Evolutionary conservation across 1,284 basidiomycete species (phyloP).

Genomic region (Phellinidium pouzarii): DNA sequence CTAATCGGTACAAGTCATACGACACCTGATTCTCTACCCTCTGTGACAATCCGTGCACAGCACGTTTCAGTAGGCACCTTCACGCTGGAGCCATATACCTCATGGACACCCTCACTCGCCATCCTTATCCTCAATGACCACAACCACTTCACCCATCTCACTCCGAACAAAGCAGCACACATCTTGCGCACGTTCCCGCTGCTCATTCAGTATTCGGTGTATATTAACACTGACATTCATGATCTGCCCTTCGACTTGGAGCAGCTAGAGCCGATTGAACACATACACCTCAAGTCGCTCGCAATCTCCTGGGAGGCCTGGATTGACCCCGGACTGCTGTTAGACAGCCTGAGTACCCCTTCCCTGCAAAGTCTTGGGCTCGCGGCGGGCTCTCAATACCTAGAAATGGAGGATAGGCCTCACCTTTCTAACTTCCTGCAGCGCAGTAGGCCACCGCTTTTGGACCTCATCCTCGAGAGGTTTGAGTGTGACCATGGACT

Average conservation of each 20-base stretch:
- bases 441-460: conserved; percentile 4
- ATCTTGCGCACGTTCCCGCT: conserved; percentile 14
- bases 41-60: conserved; percentile 13
- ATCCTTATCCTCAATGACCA: conserved; percentile 12
- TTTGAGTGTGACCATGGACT: conserved; percentile 15
- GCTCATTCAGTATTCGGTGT: conserved; percentile 13
- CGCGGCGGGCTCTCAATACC: conserved; percentile 1
- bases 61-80: conserved; percentile 13
- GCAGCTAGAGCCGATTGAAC: neutral
- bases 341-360: conserved; percentile 11
- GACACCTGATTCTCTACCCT: neutral
- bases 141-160: conserved; percentile 9
- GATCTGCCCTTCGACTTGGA: neutral
- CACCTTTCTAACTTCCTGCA: conserved; percentile 11
- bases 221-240: conserved; percentile 12
- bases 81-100: conserved; percentile 12
- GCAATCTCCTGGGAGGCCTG: conserved; percentile 13
- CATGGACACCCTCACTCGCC: conserved; percentile 10
- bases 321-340: conserved; percentile 9
- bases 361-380: conserved; percentile 15
- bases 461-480: conserved; percentile 10
- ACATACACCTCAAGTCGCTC: neutral
- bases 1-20: neutral
- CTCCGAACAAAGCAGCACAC: neutral
- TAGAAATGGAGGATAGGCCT: neutral